These are phyloP conservation scores for Aspergillus japonicus DNA, from an alignment of 2,329 filamentous ascomycete species.

Conservation along the genomic window DNA sequence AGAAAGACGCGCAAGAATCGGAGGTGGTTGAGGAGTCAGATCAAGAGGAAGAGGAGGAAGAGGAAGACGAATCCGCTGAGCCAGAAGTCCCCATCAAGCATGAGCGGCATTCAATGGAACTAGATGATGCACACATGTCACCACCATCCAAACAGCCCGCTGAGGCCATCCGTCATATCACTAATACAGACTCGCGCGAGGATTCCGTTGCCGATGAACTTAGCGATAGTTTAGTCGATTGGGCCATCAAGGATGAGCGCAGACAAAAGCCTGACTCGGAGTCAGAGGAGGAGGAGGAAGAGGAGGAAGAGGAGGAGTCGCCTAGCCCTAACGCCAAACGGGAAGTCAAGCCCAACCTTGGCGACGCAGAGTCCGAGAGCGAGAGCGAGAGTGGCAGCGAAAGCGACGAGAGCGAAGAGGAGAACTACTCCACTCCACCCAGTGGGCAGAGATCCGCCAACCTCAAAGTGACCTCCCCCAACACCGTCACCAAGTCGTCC, in stretches of 20 bases:
- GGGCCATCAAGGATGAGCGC: background rate
- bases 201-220: background rate
- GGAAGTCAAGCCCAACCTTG: background rate
- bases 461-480: background rate
- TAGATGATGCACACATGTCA: background rate
- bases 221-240: background rate
- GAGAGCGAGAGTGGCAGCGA: slow-evolving; percentile 8
- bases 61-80: background rate
- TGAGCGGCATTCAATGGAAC: background rate
- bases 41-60: background rate
- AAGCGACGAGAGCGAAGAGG: background rate
- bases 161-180: background rate
- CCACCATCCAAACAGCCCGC: background rate
- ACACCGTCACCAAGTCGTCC: background rate
- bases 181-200: background rate
- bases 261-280: too few relatives aligned
- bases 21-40: background rate
- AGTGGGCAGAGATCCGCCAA: background rate
- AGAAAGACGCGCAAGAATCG: background rate
- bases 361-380: background rate
- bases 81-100: background rate
- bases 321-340: background rate
- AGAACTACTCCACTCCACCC: background rate
- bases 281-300: background rate
- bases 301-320: background rate